Conservation (phyloP, 257 asterid species). For the Solanum chaucha region DNA sequence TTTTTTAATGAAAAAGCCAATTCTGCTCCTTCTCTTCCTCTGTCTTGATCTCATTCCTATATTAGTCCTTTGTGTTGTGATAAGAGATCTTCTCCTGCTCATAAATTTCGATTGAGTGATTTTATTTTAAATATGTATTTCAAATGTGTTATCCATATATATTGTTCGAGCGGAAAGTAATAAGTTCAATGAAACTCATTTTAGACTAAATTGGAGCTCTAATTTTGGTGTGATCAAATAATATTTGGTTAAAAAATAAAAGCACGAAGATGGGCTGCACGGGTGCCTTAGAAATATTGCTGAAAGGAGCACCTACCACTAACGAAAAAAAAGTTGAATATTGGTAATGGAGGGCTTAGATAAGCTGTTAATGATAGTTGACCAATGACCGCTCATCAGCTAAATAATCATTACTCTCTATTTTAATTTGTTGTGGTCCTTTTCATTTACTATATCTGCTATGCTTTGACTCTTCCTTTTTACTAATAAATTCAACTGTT, state of each 20-base stretch:
- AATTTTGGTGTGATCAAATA: neutral
- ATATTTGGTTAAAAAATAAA: neutral
- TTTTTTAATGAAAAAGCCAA: neutral
- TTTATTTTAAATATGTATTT: neutral
- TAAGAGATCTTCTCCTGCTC: accelerated
- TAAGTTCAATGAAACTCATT: neutral
- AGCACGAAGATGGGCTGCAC: neutral
- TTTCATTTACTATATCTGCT: constrained; percentile 4
- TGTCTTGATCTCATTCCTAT: neutral
- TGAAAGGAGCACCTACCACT: constrained; percentile 7
- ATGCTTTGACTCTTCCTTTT: constrained; percentile 17
- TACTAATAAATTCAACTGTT: neutral
- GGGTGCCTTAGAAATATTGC: neutral
- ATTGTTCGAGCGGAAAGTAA: neutral
- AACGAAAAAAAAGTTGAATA: constrained; percentile 5
- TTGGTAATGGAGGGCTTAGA: constrained; percentile 19
- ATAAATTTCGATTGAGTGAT: neutral
- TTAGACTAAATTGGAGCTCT: neutral
- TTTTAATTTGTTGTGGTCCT: constrained; percentile 12
- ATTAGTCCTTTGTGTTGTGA: neutral
- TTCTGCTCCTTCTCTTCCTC: neutral
- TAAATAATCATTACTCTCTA: constrained; percentile 6
- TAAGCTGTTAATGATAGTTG: constrained; percentile 15
- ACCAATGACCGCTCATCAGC: constrained; percentile 20
- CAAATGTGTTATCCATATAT: neutral